Conservation (phyloP, 108 stramenopile species). For the Aurantiochytrium sp. region DNA sequence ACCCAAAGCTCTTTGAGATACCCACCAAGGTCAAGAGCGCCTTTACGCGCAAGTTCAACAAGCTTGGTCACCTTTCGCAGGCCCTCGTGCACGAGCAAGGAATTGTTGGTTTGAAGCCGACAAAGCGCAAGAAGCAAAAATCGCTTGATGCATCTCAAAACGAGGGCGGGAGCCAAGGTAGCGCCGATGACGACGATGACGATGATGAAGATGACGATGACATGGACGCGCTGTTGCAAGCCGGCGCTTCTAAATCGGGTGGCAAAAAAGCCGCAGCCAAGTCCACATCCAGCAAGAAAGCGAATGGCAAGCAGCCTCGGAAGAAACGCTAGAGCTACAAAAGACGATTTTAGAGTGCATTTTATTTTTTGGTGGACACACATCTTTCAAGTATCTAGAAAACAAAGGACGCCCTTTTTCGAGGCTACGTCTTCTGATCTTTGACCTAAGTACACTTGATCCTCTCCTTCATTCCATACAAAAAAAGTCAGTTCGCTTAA, state of each 20-base stretch:
- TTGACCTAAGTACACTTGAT: too few relatives aligned
- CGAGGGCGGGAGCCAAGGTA: conserved; percentile 2
- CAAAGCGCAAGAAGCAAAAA: conserved; percentile 6
- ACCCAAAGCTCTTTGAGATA: neutral
- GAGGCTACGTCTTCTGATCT: too few relatives aligned
- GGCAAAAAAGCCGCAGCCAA: neutral
- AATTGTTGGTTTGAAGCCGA: conserved; percentile 28
- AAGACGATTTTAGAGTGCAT: neutral
- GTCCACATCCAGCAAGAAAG: neutral
- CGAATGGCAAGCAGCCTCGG: neutral
- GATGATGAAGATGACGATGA: conserved; percentile 44
- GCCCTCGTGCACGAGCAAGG: conserved; percentile 71
- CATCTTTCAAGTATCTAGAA: neutral
- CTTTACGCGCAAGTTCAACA: conserved; percentile 76
- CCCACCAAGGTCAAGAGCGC: conserved; percentile 61
- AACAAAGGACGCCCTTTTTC: too few relatives aligned
- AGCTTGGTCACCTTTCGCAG: conserved; percentile 61
- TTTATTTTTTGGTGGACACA: neutral
- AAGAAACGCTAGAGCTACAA: neutral
- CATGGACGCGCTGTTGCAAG: conserved; percentile 36
- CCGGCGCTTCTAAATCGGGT: conserved; percentile 25
- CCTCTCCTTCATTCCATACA: too few relatives aligned
- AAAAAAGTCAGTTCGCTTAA: too few relatives aligned
- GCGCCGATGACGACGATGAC: conserved; percentile 30
- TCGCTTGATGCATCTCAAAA: neutral